phyloP scores from a whole-genome alignment of 352 stramenopile genomes.

The Pythium rhizo-oryzae region DNA sequence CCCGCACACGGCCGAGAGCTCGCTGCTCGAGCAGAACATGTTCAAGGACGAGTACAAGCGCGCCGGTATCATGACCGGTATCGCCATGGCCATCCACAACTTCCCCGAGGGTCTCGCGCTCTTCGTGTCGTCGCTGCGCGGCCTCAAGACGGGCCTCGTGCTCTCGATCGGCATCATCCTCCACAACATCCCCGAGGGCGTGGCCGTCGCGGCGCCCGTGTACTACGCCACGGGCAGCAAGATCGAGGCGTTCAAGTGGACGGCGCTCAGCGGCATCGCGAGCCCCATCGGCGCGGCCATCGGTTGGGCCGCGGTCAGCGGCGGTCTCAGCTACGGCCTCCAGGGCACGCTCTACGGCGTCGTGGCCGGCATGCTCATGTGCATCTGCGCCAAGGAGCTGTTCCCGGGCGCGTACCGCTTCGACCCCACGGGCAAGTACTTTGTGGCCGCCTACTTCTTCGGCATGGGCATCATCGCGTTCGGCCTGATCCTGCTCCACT shows the following conservation, averaged over 20 bases:
- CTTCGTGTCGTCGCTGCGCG: conserved; percentile 89
- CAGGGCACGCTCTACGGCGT: conserved; percentile 87
- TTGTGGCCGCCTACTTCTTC: conserved; percentile 71
- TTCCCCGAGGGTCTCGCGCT: conserved; percentile 96
- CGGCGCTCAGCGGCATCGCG: conserved; percentile 84
- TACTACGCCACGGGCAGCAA: conserved; percentile 96
- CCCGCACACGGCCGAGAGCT: conserved; percentile 29
- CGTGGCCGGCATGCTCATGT: conserved; percentile 56
- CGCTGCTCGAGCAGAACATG: conserved; percentile 28
- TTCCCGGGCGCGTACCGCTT: conserved; percentile 39
- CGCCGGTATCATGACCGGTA: conserved; percentile 91
- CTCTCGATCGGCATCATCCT: conserved; percentile 94
- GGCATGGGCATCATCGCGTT: conserved; percentile 87
- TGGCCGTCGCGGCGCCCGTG: conserved; percentile 95
- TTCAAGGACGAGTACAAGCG: conserved; percentile 44
- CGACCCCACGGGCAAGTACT: conserved; percentile 64
- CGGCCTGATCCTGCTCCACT: conserved; percentile 79
- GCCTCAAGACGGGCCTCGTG: conserved; percentile 85
- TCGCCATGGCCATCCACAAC: conserved; percentile 96
- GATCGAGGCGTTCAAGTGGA: conserved; percentile 93
- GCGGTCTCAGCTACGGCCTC: conserved; percentile 80
- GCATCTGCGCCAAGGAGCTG: conserved; percentile 92
- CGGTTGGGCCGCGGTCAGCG: conserved; percentile 60
- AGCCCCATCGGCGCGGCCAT: conserved; percentile 92
- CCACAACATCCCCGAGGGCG: conserved; percentile 97